These are phyloP conservation scores for Neurospora discreta DNA, from an alignment of 495 filamentous ascomycete genomes.

Conservation along the genomic window DNA sequence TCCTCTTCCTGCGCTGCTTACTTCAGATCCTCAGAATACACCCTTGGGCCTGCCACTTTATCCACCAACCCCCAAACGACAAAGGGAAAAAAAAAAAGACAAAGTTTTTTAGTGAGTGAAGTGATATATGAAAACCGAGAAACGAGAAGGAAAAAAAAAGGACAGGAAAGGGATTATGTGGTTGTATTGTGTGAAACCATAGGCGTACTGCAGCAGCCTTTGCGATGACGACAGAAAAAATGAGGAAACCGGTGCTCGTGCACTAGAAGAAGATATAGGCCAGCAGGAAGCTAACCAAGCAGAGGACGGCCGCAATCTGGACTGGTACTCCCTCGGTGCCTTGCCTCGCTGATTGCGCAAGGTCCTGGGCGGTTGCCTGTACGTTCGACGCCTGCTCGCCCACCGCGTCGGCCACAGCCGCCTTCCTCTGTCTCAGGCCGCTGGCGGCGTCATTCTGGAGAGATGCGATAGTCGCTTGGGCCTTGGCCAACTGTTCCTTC, in stretches of 20 bases:
- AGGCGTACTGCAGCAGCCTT: not conserved
- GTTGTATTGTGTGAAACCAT: not conserved
- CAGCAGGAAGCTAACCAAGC: slow-evolving; percentile 80
- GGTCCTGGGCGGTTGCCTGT: slow-evolving; percentile 31
- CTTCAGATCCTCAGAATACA: not conserved
- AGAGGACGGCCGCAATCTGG: slow-evolving; percentile 70
- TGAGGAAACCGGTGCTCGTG: not conserved
- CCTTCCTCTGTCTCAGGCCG: slow-evolving; percentile 61
- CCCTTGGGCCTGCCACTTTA: not conserved
- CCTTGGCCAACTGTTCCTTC: slow-evolving; percentile 60
- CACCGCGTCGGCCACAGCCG: slow-evolving; percentile 30
- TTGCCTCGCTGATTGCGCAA: slow-evolving; percentile 43
- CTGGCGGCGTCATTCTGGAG: slow-evolving; percentile 54
- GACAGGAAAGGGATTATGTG: not conserved
- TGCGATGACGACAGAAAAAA: not conserved
- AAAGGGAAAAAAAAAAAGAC: not conserved
- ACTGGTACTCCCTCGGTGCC: slow-evolving; percentile 72
- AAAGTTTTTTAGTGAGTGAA: not conserved
- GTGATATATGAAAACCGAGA: slow-evolving; percentile 1
- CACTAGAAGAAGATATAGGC: slow-evolving; percentile 86
- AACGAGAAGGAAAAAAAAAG: slow-evolving; percentile 1
- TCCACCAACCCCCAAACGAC: not conserved
- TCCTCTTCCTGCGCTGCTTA: not conserved
- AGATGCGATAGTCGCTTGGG: slow-evolving; percentile 59
- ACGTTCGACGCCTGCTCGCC: slow-evolving; percentile 35